These are phyloP conservation scores for Beta macrorhiza DNA, from an alignment of 179 eudicot species.

Conservation along the genomic window DNA sequence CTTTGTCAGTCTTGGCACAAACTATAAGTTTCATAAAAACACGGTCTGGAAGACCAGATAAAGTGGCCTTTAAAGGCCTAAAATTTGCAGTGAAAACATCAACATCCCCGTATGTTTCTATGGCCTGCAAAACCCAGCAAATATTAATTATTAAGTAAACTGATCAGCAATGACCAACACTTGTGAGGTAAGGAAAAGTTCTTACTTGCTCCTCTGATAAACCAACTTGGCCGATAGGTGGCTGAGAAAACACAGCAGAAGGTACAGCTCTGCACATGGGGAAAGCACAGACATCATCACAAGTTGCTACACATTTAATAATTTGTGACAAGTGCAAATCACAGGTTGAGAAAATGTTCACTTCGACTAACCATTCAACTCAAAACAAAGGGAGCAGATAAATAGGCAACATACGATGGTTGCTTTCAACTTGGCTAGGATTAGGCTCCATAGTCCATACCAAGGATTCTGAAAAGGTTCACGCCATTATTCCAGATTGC, in stretches of 20 bases:
- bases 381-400: not conserved
- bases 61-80: slow-evolving; percentile 90
- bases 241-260: slow-evolving; percentile 95
- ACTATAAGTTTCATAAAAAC: slow-evolving; percentile 87
- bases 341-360: not conserved
- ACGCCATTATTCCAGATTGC: no score
- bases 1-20: slow-evolving; percentile 76
- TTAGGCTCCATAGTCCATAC: not conserved
- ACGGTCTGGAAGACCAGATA: slow-evolving; percentile 95
- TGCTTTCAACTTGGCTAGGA: not conserved
- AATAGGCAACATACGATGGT: not conserved
- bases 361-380: not conserved
- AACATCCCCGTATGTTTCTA: slow-evolving; percentile 69
- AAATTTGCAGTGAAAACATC: slow-evolving; percentile 83
- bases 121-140: slow-evolving; percentile 57
- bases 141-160: slow-evolving; percentile 21
- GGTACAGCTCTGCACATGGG: slow-evolving; percentile 69
- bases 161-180: not conserved
- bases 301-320: slow-evolving; percentile 4
- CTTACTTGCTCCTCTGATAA: slow-evolving; percentile 88
- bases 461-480: no score
- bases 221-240: slow-evolving; percentile 95
- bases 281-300: slow-evolving; percentile 29
- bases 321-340: not conserved
- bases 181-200: not conserved